Base-by-base conservation (phyloP, 495 filamentous ascomycete species). In the Achaetomiella virescens region DNA sequence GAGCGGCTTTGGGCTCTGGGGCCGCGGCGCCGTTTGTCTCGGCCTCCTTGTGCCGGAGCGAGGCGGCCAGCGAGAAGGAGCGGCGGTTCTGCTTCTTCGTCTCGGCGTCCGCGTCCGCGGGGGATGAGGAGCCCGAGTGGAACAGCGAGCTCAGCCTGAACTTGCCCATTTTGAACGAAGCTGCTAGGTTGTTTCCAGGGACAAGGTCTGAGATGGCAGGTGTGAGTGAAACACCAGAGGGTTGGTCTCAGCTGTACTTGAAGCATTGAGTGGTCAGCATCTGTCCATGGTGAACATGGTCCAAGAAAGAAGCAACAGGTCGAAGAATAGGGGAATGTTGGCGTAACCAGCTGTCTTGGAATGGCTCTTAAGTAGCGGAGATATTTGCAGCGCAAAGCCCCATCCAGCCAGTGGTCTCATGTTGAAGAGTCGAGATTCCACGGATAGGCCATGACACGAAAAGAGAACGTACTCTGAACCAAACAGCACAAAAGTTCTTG, bases 71-170 rank as follows among this genome's bases (percentile, higher is more conserved):
- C 3, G 60, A 59, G 40, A 66, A 59, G n/a, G 67, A 68, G 10
- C 55, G 59, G 20, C 63, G 56, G 54, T 65, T 67, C 45, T 58
- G 55, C 61, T 70, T 73, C 57, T 62, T 70, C 56, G 41, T 40
- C 33, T 70, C 69, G 4, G 57, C 44, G 22, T 63, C 57, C 43
- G 58, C 38, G 49, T 46, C 45, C 20, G 9, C 27, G 27, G 27
- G 27, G 27, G 62, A 52, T n/a, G 64, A 58, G 15, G 66, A 59
- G 49, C 60, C 64, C 1, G 50, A 55, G 60, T 63, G 62, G 44
- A 72, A 67, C 60, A 64, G 63, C 10, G 66, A 61, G 40, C 59
- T 61, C 14, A 73, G 58, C 59, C 66, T 68, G 52, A 72, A 52
- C 48, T 62, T 67, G 41, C 45, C 61, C 71, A 74, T 72, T 50